phyloP scores from a whole-genome alignment of 2,329 filamentous ascomycete species.

The Talaromyces sp. region DNA sequence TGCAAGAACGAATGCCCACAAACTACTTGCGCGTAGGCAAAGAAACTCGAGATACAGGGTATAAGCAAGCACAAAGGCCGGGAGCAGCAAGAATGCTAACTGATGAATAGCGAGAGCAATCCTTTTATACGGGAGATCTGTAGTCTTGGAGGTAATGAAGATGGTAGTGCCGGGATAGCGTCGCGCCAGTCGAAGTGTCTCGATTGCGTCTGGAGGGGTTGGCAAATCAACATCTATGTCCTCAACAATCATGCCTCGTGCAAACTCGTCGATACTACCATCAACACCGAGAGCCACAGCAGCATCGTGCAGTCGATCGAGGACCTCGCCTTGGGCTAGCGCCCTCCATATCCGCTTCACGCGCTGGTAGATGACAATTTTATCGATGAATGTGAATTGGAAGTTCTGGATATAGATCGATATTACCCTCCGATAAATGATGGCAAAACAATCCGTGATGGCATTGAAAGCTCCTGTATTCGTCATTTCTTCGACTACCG shows the following conservation, averaged over 20 bases:
- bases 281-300: neutral
- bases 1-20: neutral
- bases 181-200: neutral
- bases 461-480: neutral
- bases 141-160: neutral
- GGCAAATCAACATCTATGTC: conserved; percentile 1
- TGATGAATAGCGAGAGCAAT: neutral
- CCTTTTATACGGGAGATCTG: neutral
- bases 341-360: neutral
- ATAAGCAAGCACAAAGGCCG: neutral
- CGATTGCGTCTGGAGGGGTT: neutral
- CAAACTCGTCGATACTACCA: neutral
- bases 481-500: neutral
- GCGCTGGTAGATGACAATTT: neutral
- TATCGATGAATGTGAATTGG: neutral
- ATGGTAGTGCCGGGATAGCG: neutral
- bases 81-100: neutral
- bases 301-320: neutral
- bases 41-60: neutral
- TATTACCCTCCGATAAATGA: neutral
- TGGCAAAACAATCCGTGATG: neutral
- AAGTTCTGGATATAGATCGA: neutral
- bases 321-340: neutral
- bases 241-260: conserved; percentile 1
- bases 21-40: neutral